A percentile compares a stretch with the other conserved stretches of the same genome.
Evolutionary conservation across 495 filamentous ascomycete genomes (phyloP).

Genomic region (Xylaria bambusicola): DNA sequence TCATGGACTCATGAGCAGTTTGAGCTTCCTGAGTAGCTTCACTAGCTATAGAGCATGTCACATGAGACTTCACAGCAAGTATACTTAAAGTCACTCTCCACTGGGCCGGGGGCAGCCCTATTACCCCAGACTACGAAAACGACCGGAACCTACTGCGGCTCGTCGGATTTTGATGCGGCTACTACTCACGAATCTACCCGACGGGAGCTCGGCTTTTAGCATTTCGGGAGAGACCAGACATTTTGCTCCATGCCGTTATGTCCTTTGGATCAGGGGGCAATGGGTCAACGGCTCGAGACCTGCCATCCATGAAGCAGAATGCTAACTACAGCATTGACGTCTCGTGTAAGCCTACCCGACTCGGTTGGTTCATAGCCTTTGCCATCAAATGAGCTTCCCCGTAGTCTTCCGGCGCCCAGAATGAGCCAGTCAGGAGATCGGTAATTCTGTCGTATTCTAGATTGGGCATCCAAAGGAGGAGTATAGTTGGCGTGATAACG

Average conservation of each 20-base stretch:
- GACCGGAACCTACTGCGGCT: conserved; percentile 22
- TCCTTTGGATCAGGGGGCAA: background rate
- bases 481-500: background rate
- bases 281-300: conserved; percentile 1
- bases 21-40: background rate
- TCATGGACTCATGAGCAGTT: background rate
- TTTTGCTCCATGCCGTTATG: conserved; percentile 6
- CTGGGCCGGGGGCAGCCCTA: conserved; percentile 12
- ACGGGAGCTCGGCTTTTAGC: conserved; percentile 23
- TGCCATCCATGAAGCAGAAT: conserved; percentile 5
- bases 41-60: background rate
- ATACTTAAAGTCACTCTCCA: conserved; percentile 17
- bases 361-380: background rate
- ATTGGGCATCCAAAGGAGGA: background rate
- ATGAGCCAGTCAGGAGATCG: background rate
- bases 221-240: conserved; percentile 11
- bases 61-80: conserved; percentile 8
- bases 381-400: background rate
- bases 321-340: conserved; percentile 2
- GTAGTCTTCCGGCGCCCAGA: background rate
- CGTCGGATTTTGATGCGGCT: conserved; percentile 17
- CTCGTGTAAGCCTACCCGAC: background rate
- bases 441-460: background rate
- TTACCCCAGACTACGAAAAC: conserved; percentile 23
- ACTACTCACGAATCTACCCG: conserved; percentile 21